These are phyloP conservation scores for Oenanthe sinensis DNA, from an alignment of 129 eudicot genomes.

Conservation along the genomic window DNA sequence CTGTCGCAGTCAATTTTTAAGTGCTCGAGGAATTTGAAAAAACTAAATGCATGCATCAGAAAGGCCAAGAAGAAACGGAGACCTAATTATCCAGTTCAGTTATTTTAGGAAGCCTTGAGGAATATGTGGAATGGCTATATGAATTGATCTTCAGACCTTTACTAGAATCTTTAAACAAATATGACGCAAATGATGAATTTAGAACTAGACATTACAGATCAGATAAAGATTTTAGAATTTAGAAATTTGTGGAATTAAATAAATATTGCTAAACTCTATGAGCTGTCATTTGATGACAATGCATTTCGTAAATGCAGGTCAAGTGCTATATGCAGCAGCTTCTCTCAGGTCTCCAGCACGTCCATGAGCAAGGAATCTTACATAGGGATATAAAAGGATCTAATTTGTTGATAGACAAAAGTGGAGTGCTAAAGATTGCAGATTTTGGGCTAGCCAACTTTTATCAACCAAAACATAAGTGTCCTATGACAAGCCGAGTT, in stretches of 20 bases:
- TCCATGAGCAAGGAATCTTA: constrained; percentile 72
- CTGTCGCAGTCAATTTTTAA: not conserved
- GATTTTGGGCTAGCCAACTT: constrained; percentile 83
- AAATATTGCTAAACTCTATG: not conserved
- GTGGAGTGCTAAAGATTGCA: constrained; percentile 66
- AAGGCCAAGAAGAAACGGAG: not conserved
- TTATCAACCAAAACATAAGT: constrained; percentile 39
- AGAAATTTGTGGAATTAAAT: not conserved
- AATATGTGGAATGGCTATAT: not conserved
- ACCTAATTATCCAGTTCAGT: not conserved
- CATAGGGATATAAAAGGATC: constrained; percentile 83
- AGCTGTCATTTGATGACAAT: not conserved
- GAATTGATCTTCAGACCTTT: not conserved
- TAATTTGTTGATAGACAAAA: constrained; percentile 59
- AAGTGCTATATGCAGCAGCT: constrained; percentile 83
- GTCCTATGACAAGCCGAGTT: constrained; percentile 66
- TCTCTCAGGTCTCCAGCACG: constrained; percentile 66
- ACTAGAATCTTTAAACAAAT: not conserved
- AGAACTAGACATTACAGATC: not conserved
- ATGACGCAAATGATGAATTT: not conserved
- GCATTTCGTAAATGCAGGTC: constrained; percentile 32
- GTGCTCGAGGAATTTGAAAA: not conserved
- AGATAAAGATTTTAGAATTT: not conserved
- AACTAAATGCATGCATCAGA: not conserved
- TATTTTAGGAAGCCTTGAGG: not conserved